Evolutionary conservation across 345 rosid genomes (phyloP).

Genomic region (Eucalyptus sideroxylon): DNA sequence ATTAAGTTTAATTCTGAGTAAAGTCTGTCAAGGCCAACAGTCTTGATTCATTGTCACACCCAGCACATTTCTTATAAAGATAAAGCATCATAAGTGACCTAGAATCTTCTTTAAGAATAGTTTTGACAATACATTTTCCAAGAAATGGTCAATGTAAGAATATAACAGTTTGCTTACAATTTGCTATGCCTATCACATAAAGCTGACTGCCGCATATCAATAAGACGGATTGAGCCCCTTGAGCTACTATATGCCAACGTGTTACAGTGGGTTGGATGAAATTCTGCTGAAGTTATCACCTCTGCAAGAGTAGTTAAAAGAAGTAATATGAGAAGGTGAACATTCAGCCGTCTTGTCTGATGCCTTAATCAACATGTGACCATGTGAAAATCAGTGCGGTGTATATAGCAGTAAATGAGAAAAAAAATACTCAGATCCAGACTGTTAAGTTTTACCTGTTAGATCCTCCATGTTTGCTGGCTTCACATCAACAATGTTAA

Average conservation of each 20-base stretch:
- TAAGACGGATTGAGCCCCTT: constrained; percentile 90
- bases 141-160: not conserved
- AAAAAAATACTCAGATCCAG: not conserved
- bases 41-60: not conserved
- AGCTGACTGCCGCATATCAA: constrained; percentile 98
- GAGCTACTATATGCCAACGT: constrained; percentile 96
- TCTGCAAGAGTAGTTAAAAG: constrained; percentile 33
- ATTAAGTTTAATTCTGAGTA: not conserved
- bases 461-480: constrained; percentile 60
- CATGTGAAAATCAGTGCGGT: not conserved
- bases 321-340: not conserved
- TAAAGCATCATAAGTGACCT: not conserved
- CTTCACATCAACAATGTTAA: constrained; percentile 49
- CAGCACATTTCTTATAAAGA: not conserved
- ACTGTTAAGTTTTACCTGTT: constrained; percentile 18
- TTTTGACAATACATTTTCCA: not conserved
- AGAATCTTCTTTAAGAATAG: not conserved
- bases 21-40: not conserved
- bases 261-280: constrained; percentile 93
- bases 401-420: not conserved
- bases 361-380: not conserved
- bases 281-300: constrained; percentile 99
- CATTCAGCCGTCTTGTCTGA: not conserved
- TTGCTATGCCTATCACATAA: constrained; percentile 88
- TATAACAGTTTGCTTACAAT: constrained; percentile 37